These are phyloP conservation scores for Excoecaria cochinchinensis DNA, from an alignment of 345 rosid species.

Conservation along the genomic window DNA sequence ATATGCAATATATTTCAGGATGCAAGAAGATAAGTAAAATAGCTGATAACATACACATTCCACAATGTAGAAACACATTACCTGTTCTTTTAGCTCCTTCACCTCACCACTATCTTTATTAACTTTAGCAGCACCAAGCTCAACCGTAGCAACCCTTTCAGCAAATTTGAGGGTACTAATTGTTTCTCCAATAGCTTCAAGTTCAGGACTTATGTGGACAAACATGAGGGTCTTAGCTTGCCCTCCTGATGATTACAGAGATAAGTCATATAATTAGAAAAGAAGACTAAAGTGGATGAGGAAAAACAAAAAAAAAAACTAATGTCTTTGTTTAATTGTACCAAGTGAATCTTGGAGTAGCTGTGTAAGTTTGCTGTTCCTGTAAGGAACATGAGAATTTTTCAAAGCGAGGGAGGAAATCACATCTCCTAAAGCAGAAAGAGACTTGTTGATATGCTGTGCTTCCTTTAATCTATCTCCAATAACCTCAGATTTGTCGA, in stretches of 20 bases:
- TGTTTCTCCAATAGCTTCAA: slow-evolving; percentile 35
- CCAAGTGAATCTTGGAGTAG: slow-evolving; percentile 40
- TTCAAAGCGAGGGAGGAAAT: slow-evolving; percentile 32
- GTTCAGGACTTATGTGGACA: slow-evolving; percentile 38
- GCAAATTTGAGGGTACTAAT: slow-evolving; percentile 36
- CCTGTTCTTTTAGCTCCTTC: slow-evolving; percentile 41
- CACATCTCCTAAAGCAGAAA: slow-evolving; percentile 39
- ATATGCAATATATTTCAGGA: neutral
- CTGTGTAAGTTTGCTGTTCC: slow-evolving; percentile 39
- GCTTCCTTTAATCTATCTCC: slow-evolving; percentile 40
- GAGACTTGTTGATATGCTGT: slow-evolving; percentile 37
- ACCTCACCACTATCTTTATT: slow-evolving; percentile 32
- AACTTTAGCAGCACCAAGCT: slow-evolving; percentile 39
- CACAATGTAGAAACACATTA: neutral
- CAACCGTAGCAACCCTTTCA: slow-evolving; percentile 37
- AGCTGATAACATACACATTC: neutral
- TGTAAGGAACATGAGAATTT: slow-evolving; percentile 34
- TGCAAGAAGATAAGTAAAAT: neutral
- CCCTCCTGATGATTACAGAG: slow-evolving; percentile 26
- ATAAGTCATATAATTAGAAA: neutral
- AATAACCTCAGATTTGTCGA: slow-evolving; percentile 35
- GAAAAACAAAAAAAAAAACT: neutral
- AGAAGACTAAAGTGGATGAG: neutral
- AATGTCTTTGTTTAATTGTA: slow-evolving; percentile 11
- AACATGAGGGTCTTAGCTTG: slow-evolving; percentile 40